Percentiles rank a stretch among this genome's conserved stretches.
Conservation (phyloP, 75 land plant species). For the Picea glauca region DNA sequence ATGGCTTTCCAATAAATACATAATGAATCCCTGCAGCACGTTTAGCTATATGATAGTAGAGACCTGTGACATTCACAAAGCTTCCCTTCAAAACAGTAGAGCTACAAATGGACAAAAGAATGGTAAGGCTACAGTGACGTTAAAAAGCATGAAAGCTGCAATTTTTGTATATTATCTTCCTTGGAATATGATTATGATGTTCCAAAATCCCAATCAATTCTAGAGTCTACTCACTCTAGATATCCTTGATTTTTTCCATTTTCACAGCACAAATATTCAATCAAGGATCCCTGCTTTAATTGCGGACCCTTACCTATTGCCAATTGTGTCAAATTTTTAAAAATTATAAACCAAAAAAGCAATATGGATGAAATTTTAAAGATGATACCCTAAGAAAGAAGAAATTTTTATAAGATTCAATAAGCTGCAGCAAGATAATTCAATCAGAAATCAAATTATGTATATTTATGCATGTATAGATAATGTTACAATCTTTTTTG, state of each 20-base stretch:
- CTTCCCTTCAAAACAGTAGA: neutral
- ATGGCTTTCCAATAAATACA: slow-evolving; percentile 87
- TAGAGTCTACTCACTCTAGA: neutral
- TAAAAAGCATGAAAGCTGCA: neutral
- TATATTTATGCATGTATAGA: neutral
- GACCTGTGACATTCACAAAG: slow-evolving; percentile 43
- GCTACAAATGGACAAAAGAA: neutral
- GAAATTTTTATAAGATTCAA: neutral
- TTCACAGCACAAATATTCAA: neutral
- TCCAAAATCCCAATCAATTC: neutral
- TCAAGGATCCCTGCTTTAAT: neutral
- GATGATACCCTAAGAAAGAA: neutral
- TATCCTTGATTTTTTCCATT: neutral
- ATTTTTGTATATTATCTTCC: slow-evolving; percentile 7
- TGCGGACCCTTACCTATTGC: neutral
- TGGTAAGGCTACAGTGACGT: no score
- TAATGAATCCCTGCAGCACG: slow-evolving; percentile 91
- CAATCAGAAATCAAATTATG: neutral
- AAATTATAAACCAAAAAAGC: neutral
- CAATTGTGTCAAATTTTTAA: neutral
- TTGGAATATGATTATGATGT: neutral
- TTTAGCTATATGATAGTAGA: slow-evolving; percentile 93
- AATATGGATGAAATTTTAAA: neutral
- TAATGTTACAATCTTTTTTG: neutral
- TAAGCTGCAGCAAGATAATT: neutral